Evolutionary conservation across 441 rosid genomes (phyloP), one percentile per base, ranked within the genome.

Genomic region (Populus hybrid): DNA sequence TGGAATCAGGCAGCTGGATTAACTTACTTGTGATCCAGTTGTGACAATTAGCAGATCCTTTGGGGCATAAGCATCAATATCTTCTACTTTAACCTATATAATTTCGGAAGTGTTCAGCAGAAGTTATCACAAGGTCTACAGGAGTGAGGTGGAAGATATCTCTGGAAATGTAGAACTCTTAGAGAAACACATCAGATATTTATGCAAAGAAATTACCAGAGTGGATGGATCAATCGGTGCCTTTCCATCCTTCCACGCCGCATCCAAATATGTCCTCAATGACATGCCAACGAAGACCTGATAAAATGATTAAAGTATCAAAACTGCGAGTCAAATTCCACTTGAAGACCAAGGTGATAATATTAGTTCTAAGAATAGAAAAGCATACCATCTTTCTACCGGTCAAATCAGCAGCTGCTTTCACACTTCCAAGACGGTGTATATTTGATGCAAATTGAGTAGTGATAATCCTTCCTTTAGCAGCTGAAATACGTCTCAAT

Each of bases 231-330:
- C 99, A 80, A 95, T 88, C 42, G 97, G 92, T 73, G 98, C 96
- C 86, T 92, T 91, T 81, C 99, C 99, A 90, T 95, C 99, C 85
- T 85, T 95, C 97, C 99, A 93, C 84, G 99, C 99, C 70, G 98
- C 98, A 81, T 95, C 98, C 65, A 95, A 89, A 82, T 95, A 95
- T 75, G 99, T 91, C 85, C 97, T 90, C 69, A 93, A 85, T 53
- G 99, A 93, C 99, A 93, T 95, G 83, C 98, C 99, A 82, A 93
- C 97, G 84, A 95, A 92, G 71, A 92, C 98, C 98, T 92, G 85
- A 69, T 21, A 75, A 9, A 79, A 77, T 21, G 67, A 77, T 72
- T 80, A 74, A 28, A 72, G 50, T 0, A 34, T 42, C 75, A 80
- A 12, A 46, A 14, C 18, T 4, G 57, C 4, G 18, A 46, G 2